Conservation (phyloP, 2,329 filamentous ascomycete genomes). For the Aureobasidium pullulans region DNA sequence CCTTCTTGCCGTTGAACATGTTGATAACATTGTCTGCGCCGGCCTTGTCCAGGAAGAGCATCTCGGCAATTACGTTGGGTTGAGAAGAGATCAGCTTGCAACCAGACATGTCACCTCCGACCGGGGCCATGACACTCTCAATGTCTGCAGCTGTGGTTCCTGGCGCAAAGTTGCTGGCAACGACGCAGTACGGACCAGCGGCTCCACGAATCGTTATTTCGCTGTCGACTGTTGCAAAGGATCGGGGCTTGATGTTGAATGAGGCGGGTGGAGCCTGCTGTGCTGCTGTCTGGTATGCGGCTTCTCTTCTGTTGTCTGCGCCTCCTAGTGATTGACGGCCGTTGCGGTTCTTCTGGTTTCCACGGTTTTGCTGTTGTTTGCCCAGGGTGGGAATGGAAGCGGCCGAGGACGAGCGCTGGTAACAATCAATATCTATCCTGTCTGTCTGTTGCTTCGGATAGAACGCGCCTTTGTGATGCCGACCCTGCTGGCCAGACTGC, state of each 20-base stretch:
- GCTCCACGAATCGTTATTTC: conserved; percentile 65
- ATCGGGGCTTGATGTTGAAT: conserved; percentile 13
- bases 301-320: not conserved
- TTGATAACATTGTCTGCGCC: conserved; percentile 67
- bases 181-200: conserved; percentile 58
- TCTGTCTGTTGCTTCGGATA: not conserved
- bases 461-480: conserved; percentile 61
- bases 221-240: conserved; percentile 14
- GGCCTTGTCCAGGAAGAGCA: conserved; percentile 64
- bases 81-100: conserved; percentile 61
- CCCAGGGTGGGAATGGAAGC: not conserved
- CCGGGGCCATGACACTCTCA: conserved; percentile 68
- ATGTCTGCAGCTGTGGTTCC: conserved; percentile 78
- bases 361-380: conserved; percentile 8
- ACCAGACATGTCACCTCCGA: conserved; percentile 58
- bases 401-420: conserved; percentile 13
- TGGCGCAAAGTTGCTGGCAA: conserved; percentile 74
- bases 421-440: not conserved
- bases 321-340: not conserved
- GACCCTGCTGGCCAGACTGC: conserved; percentile 62
- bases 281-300: conserved; percentile 3
- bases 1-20: conserved; percentile 72
- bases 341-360: conserved; percentile 8
- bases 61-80: conserved; percentile 70
- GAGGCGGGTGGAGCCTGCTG: conserved; percentile 13